phyloP scores from a whole-genome alignment of 75 land plant species.

The Picea glauca region DNA sequence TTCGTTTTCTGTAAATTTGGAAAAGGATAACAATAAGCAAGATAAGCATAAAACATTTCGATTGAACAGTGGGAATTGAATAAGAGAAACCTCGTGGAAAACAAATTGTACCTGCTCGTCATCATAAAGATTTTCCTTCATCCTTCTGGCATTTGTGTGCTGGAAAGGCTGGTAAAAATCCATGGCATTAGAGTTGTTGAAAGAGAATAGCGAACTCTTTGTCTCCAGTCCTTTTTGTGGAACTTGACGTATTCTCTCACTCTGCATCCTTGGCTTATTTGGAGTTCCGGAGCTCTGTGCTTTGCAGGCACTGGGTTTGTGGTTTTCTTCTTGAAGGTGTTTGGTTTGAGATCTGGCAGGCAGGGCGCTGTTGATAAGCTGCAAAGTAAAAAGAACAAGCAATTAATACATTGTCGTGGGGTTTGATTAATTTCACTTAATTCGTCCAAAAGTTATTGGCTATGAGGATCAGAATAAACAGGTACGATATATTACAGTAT shows the following conservation, averaged over 20 bases:
- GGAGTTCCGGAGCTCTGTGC: neutral
- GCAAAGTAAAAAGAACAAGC: neutral
- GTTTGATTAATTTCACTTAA: neutral
- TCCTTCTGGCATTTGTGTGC: neutral
- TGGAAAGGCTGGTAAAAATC: neutral
- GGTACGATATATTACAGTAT: neutral
- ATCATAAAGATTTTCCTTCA: neutral
- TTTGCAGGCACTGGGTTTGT: neutral
- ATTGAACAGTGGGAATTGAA: too few species aligned
- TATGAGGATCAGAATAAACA: neutral
- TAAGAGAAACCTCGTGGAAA: neutral
- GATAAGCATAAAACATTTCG: neutral
- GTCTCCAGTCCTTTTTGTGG: neutral
- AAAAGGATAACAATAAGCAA: neutral
- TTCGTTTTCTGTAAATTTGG: neutral
- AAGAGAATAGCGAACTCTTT: neutral
- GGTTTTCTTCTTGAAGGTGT: conserved; percentile 2
- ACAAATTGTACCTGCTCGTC: neutral
- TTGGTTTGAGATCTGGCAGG: neutral
- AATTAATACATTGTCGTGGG: neutral
- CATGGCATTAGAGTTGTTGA: neutral
- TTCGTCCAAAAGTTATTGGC: neutral
- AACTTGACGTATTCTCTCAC: neutral
- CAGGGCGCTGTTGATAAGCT: neutral
- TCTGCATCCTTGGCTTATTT: neutral